Evolutionary conservation across 2,329 filamentous ascomycete species (phyloP), one percentile per base, ranked within the genome.

Genomic region (Clonostachys sp.): DNA sequence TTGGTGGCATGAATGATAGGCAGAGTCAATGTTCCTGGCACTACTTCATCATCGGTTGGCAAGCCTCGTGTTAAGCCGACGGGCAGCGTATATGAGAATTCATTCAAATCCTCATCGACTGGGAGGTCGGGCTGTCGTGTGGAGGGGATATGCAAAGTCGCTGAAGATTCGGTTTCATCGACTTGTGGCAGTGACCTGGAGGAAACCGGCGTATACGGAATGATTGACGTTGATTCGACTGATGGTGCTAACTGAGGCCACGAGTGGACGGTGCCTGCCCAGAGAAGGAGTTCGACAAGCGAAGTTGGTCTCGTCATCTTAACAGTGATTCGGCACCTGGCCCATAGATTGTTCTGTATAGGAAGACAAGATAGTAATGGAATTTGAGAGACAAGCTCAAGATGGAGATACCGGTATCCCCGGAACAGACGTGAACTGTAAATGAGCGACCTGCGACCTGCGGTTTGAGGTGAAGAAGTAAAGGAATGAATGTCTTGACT

Each of bases 1-100:
- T 55, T 57, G 44, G 55, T 53, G 14, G 60, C 60, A 44, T 61
- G 56, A 14, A 63, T 54, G 2, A 65, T 60, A 33, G 64, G 57
- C 45, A 66, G 50, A 2, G 60, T 60, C 12, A 64, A 17, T 3
- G 57, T 53, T 9, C 57, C 54, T 3, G 52, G 43, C 3, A 53
- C 42, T 6, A 46, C 47, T 6, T 45, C 47, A 5, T 51, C 50
- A 3, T 14, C 35, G 12, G 13, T 13, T 34, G 51, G 49, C 16
- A 48, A 38, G 12, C 13, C 34, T 38, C 39, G 34, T 42, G 34
- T 12, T 12, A 14, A 5, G n/a, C 36, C 16, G 46, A 14, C 42
- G 20, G 42, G 35, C 10, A 24, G 34, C 3, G n/a, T 30, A 30
- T 30, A 30, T 30, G 24, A 30, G 5, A 39, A 39, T 18, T 39